Conservation (phyloP, 768 basidiomycete species). For the Steccherinum ochraceum region DNA sequence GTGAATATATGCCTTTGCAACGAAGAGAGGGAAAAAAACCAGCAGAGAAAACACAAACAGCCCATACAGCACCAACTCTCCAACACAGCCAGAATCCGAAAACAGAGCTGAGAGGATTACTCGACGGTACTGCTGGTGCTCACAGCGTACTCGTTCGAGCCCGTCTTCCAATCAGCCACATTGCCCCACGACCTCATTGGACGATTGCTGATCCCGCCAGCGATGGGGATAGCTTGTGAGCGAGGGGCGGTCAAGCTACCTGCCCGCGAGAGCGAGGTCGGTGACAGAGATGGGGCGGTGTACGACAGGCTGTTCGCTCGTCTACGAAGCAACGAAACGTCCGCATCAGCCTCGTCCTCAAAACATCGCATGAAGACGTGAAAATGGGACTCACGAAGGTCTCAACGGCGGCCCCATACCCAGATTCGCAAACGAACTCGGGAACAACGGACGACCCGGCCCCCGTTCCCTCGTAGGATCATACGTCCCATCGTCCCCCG, state of each 20-base stretch:
- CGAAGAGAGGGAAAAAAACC: too few species aligned
- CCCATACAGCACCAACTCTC: too few species aligned
- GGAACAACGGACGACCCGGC: slow-evolving; percentile 76
- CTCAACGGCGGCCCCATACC: slow-evolving; percentile 58
- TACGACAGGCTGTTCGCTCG: neutral
- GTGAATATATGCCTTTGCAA: too few species aligned
- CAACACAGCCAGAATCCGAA: too few species aligned
- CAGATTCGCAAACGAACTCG: slow-evolving; percentile 70
- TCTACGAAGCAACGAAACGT: neutral
- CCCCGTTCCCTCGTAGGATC: slow-evolving; percentile 55
- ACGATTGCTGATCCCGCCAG: neutral
- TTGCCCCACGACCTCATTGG: neutral
- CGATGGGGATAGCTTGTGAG: neutral
- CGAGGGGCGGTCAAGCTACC: neutral
- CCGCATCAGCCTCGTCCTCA: neutral
- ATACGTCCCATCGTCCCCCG: slow-evolving; percentile 28
- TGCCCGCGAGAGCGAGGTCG: neutral
- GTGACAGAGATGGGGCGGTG: neutral
- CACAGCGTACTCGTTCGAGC: neutral
- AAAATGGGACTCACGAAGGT: slow-evolving; percentile 36
- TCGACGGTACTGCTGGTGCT: neutral
- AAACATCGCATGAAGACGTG: neutral
- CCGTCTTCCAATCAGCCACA: neutral
- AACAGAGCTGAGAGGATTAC: too few species aligned
- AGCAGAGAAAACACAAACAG: too few species aligned